Conservation (phyloP, 2,329 filamentous ascomycete genomes). For the Septoria petroselini region DNA sequence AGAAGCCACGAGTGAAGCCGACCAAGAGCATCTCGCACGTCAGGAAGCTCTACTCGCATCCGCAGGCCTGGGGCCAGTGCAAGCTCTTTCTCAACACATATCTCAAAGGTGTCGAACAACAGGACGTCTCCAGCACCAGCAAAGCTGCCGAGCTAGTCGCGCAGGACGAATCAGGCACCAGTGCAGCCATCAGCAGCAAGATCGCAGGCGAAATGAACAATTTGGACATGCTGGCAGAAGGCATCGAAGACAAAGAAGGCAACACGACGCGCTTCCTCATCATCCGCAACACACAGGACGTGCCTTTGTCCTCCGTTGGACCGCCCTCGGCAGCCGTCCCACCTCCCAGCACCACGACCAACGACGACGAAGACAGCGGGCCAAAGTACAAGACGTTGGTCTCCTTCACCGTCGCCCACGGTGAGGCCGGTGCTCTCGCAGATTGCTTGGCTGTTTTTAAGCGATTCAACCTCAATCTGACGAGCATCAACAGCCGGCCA, state of each 20-base stretch:
- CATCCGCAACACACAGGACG: conserved; percentile 49
- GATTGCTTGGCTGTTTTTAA: conserved; percentile 78
- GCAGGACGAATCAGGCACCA: conserved; percentile 50
- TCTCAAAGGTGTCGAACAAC: conserved; percentile 70
- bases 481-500: conserved; percentile 84
- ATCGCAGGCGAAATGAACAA: conserved; percentile 67
- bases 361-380: conserved; percentile 15
- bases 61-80: conserved; percentile 94
- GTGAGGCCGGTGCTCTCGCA: conserved; percentile 75
- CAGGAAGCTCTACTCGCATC: conserved; percentile 81
- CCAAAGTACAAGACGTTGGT: conserved; percentile 66
- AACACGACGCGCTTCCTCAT: conserved; percentile 81
- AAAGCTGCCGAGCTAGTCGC: conserved; percentile 75
- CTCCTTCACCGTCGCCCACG: conserved; percentile 70
- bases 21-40: conserved; percentile 56
- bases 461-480: conserved; percentile 70
- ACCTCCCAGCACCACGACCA: conserved; percentile 1
- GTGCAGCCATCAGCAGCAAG: conserved; percentile 74
- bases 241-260: conserved; percentile 69
- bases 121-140: conserved; percentile 83
- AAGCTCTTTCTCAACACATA: conserved; percentile 66
- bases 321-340: conserved; percentile 37
- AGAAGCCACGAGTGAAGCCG: conserved; percentile 50
- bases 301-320: conserved; percentile 78
- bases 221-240: conserved; percentile 65